These are phyloP conservation scores for Fusarium acutatum DNA, from an alignment of 2,329 filamentous ascomycete genomes.

Conservation along the genomic window DNA sequence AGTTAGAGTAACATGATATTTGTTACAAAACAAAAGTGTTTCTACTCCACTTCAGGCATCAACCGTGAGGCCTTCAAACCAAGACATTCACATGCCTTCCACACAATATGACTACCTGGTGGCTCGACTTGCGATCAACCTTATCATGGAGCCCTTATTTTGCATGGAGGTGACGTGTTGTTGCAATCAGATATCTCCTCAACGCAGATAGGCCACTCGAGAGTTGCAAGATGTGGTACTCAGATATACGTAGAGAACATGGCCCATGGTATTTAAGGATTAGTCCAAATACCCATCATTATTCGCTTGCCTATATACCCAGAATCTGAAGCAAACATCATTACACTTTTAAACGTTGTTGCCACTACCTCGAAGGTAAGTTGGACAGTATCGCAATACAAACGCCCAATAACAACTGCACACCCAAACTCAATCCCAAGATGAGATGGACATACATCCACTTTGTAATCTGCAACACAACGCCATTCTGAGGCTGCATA, in stretches of 20 bases:
- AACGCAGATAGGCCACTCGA: not conserved
- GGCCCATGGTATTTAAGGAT: not conserved
- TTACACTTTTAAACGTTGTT: not conserved
- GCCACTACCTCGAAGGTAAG: not conserved
- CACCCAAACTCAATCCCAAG: constrained; percentile 42
- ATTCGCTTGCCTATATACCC: not conserved
- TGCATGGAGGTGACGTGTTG: not conserved
- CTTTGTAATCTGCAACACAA: constrained; percentile 44
- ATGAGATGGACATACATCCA: constrained; percentile 45
- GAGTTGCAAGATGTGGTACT: not conserved
- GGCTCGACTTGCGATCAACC: not conserved
- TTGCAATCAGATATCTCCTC: not conserved
- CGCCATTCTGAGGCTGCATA: constrained; percentile 44
- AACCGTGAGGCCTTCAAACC: not conserved
- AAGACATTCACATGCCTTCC: not conserved
- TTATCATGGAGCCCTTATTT: not conserved
- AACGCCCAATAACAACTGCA: constrained; percentile 43
- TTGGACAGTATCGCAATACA: constrained; percentile 23
- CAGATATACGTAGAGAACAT: not conserved
- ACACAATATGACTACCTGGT: not conserved
- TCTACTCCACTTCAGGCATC: not conserved
- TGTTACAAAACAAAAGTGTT: not conserved
- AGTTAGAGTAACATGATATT: not conserved
- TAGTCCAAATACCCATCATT: not conserved
- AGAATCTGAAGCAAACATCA: not conserved